Evolutionary conservation across 1,284 basidiomycete genomes (phyloP).

Genomic region (Mycena citricolor): DNA sequence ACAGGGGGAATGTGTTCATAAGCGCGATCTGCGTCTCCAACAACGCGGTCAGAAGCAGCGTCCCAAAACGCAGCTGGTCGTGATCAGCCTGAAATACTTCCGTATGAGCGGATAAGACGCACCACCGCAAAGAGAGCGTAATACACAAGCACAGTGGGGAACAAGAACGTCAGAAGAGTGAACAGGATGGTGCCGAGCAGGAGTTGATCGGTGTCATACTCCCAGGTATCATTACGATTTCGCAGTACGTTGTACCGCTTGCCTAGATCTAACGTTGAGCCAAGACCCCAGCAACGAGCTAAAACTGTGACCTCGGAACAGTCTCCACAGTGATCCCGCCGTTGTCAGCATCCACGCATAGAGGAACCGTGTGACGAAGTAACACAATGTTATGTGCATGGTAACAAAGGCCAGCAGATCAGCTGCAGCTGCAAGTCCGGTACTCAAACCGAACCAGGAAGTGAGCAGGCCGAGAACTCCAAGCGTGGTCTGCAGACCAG

Average conservation of each 20-base stretch:
- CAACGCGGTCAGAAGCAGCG: conserved; percentile 57
- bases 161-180: conserved; percentile 86
- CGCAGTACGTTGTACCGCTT: conserved; percentile 85
- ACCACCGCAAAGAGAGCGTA: conserved; percentile 81
- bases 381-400: conserved; percentile 73
- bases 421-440: conserved; percentile 64
- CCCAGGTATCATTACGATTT: conserved; percentile 82
- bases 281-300: conserved; percentile 1
- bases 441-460: too few relatives aligned
- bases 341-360: conserved; percentile 66
- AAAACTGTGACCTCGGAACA: conserved; percentile 83
- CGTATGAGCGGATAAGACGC: conserved; percentile 28
- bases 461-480: too few relatives aligned
- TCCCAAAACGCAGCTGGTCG: conserved; percentile 58
- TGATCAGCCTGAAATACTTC: conserved; percentile 7
- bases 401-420: conserved; percentile 72
- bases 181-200: conserved; percentile 94
- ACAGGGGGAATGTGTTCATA: conserved; percentile 90
- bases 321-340: conserved; percentile 79
- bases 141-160: conserved; percentile 88
- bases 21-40: conserved; percentile 70
- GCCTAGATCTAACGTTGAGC: conserved; percentile 62
- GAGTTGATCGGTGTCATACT: conserved; percentile 92
- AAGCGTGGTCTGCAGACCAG: too few relatives aligned
- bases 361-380: conserved; percentile 62